Percentiles rank a stretch among this genome's conserved stretches.
Evolutionary conservation across 2,329 filamentous ascomycete species (phyloP).

Genomic region (Cordyceps cicadae): DNA sequence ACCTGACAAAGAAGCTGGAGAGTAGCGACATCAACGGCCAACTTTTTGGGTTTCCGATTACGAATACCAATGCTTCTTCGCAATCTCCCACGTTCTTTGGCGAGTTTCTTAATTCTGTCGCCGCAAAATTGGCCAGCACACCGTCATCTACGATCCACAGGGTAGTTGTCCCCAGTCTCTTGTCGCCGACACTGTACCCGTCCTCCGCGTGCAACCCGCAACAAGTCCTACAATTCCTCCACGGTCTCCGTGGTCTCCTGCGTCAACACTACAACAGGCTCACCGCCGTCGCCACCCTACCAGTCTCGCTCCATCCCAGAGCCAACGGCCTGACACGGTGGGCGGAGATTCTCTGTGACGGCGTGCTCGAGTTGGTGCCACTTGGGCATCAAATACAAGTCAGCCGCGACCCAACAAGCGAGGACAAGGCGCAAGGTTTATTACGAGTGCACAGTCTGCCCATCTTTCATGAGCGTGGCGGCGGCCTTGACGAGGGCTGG

Average conservation of each 20-base stretch:
- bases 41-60: constrained; percentile 42
- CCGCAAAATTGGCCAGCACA: constrained; percentile 46
- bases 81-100: constrained; percentile 38
- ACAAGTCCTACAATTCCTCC: constrained; percentile 71
- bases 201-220: constrained; percentile 60
- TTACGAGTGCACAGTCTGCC: constrained; percentile 76
- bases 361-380: constrained; percentile 75
- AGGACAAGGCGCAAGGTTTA: constrained; percentile 72
- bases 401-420: constrained; percentile 49
- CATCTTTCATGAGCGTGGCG: constrained; percentile 79
- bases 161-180: constrained; percentile 72
- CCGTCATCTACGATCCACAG: constrained; percentile 62
- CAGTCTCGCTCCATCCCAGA: constrained; percentile 71
- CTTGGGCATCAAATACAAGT: constrained; percentile 48
- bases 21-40: constrained; percentile 40
- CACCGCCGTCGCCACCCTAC: constrained; percentile 68
- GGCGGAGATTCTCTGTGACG: constrained; percentile 78
- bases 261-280: constrained; percentile 56
- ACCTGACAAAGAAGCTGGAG: constrained; percentile 58
- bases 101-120: constrained; percentile 53
- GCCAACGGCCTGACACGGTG: constrained; percentile 68
- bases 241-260: constrained; percentile 66
- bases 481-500: constrained; percentile 59
- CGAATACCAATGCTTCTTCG: constrained; percentile 25
- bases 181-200: constrained; percentile 80